Evolutionary conservation across 208 protist species (phyloP).

Genomic region (Jaenimonas drosophilae): DNA sequence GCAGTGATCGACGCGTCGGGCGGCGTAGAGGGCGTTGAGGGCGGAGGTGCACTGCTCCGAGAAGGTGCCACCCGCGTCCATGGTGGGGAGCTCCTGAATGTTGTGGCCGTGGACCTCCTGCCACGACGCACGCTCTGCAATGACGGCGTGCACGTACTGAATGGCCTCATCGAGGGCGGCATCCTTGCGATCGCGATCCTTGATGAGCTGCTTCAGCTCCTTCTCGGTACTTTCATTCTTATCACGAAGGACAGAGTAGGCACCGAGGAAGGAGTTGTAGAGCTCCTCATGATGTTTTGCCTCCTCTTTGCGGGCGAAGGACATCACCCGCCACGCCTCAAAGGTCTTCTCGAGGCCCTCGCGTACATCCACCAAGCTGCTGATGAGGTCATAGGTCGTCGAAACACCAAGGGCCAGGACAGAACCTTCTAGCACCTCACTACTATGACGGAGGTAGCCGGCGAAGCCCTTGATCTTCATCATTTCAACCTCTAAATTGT

Average conservation of each 20-base stretch:
- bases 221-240: slow-evolving; percentile 30
- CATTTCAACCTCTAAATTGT: slow-evolving; percentile 24
- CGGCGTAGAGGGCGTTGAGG: slow-evolving; percentile 19
- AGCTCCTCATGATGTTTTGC: slow-evolving; percentile 34
- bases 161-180: slow-evolving; percentile 46
- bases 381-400: slow-evolving; percentile 39
- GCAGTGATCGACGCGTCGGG: slow-evolving; percentile 2
- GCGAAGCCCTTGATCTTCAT: slow-evolving; percentile 27
- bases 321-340: slow-evolving; percentile 18
- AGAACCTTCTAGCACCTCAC: slow-evolving; percentile 52
- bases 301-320: slow-evolving; percentile 22
- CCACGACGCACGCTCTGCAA: slow-evolving; percentile 58
- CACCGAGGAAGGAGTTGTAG: slow-evolving; percentile 18
- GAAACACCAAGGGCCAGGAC: slow-evolving; percentile 64
- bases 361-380: slow-evolving; percentile 25
- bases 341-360: slow-evolving; percentile 28
- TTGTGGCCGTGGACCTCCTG: slow-evolving; percentile 56
- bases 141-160: slow-evolving; percentile 51
- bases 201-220: slow-evolving; percentile 36
- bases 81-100: slow-evolving; percentile 33
- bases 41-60: slow-evolving; percentile 19
- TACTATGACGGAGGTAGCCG: slow-evolving; percentile 32
- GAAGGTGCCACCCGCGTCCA: slow-evolving; percentile 30
- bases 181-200: slow-evolving; percentile 42
- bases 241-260: slow-evolving; percentile 41